Percentiles rank a stretch among this genome's conserved stretches.
These are phyloP conservation scores for Arachnomyces sp. DNA, from an alignment of 2,329 filamentous ascomycete genomes.

Conservation along the genomic window DNA sequence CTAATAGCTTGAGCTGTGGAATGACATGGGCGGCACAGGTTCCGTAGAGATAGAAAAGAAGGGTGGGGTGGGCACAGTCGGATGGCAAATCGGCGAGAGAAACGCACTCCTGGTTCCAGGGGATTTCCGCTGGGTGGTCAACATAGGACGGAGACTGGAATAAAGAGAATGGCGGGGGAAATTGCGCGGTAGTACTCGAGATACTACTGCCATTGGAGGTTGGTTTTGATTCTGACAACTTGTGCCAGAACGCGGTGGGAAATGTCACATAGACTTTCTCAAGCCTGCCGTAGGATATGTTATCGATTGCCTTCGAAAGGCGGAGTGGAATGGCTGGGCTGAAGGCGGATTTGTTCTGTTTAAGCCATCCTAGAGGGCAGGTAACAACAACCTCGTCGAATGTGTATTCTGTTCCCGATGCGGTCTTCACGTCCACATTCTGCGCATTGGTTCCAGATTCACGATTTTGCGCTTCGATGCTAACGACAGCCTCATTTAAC, in stretches of 20 bases:
- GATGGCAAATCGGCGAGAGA: slow-evolving; percentile 63
- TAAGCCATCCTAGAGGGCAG: slow-evolving; percentile 48
- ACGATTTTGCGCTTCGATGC: slow-evolving; percentile 26
- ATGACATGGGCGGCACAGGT: slow-evolving; percentile 35
- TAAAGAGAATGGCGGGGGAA: too few relatives aligned
- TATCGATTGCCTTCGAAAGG: slow-evolving; percentile 39
- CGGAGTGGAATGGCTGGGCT: slow-evolving; percentile 35
- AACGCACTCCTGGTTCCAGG: slow-evolving; percentile 70
- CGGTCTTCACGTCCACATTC: slow-evolving; percentile 37
- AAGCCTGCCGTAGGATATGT: slow-evolving; percentile 40
- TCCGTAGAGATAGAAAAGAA: slow-evolving; percentile 64
- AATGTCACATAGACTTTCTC: slow-evolving; percentile 59
- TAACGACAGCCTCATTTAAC: slow-evolving; percentile 38
- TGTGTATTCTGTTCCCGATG: slow-evolving; percentile 24
- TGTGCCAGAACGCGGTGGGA: slow-evolving; percentile 66
- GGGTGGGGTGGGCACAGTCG: slow-evolving; percentile 61
- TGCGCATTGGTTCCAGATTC: slow-evolving; percentile 22
- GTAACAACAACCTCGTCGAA: slow-evolving; percentile 50
- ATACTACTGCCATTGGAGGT: slow-evolving; percentile 13
- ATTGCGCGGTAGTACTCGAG: slow-evolving; percentile 9
- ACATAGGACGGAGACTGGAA: slow-evolving; percentile 47
- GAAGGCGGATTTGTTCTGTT: slow-evolving; percentile 41
- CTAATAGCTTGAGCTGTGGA: slow-evolving; percentile 20
- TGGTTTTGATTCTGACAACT: slow-evolving; percentile 18
- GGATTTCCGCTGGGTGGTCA: slow-evolving; percentile 49